Percentiles rank a stretch among this genome's conserved stretches.
These are phyloP conservation scores for Emydomyces testavorans DNA, from an alignment of 2,329 filamentous ascomycete species.

Conservation along the genomic window DNA sequence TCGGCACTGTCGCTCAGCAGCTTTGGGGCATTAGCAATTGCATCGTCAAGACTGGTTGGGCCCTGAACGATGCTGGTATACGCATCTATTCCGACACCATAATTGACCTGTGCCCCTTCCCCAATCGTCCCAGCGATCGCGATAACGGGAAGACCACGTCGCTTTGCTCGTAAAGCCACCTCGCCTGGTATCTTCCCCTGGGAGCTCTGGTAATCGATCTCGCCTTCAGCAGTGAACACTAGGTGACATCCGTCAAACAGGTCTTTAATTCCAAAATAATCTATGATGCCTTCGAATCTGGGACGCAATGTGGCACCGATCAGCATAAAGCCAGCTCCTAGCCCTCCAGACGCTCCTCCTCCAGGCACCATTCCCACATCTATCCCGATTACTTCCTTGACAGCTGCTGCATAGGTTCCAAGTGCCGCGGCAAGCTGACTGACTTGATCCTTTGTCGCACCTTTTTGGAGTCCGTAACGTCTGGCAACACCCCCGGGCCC, in stretches of 20 bases:
- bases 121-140: conserved; percentile 35
- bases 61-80: conserved; percentile 24
- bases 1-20: conserved; percentile 24
- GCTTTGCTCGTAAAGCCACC: conserved; percentile 40
- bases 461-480: conserved; percentile 44
- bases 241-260: conserved; percentile 41
- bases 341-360: conserved; percentile 42
- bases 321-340: conserved; percentile 42
- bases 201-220: conserved; percentile 42
- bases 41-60: conserved; percentile 22
- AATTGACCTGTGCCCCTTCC: conserved; percentile 26
- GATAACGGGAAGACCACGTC: conserved; percentile 39
- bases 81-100: conserved; percentile 28
- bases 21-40: conserved; percentile 21
- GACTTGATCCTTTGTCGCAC: conserved; percentile 36
- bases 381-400: conserved; percentile 26
- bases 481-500: conserved; percentile 40
- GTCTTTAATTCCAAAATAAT: conserved; percentile 40
- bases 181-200: conserved; percentile 45
- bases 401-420: conserved; percentile 33
- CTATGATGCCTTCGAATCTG: conserved; percentile 41
- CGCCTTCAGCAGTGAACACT: conserved; percentile 44
- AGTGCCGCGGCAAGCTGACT: conserved; percentile 35
- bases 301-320: conserved; percentile 39
- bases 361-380: conserved; percentile 35